A percentile compares a stretch with the other conserved stretches of the same genome.
phyloP scores from a whole-genome alignment of 2,329 filamentous ascomycete genomes.

The Aureobasidium namibiae region DNA sequence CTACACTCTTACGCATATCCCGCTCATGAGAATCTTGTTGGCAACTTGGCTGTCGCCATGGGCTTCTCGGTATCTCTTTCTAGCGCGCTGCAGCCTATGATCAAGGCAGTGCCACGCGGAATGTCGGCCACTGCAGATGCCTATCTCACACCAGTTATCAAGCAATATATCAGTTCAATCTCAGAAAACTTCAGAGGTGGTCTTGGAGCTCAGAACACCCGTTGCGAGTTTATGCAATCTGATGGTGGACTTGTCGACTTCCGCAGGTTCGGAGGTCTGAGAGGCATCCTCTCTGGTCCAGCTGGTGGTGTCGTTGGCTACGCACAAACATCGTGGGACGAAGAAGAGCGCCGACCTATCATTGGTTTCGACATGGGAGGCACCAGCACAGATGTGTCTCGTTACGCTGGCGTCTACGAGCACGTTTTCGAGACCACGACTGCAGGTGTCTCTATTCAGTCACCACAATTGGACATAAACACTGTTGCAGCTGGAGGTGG shows the following conservation, averaged over 20 bases:
- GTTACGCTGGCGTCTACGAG: conserved; percentile 27
- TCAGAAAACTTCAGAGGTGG: conserved; percentile 15
- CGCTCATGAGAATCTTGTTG: conserved; percentile 23
- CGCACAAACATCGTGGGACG: conserved; percentile 26
- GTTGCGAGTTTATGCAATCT: conserved; percentile 29
- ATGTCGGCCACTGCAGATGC: conserved; percentile 17
- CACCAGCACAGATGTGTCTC: conserved; percentile 26
- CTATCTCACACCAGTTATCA: conserved; percentile 16
- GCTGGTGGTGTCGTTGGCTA: conserved; percentile 30
- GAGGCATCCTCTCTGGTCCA: conserved; percentile 27
- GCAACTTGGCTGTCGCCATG: conserved; percentile 22
- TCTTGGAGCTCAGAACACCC: conserved; percentile 19
- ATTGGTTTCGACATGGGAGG: conserved; percentile 25
- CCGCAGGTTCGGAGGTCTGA: conserved; percentile 24
- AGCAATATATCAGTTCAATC: conserved; percentile 16
- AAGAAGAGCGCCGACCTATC: conserved; percentile 49
- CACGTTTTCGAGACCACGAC: conserved; percentile 27
- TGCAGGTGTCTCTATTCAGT: conserved; percentile 24
- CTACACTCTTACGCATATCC: conserved; percentile 28
- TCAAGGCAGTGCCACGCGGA: conserved; percentile 16
- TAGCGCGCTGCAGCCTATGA: conserved; percentile 20
- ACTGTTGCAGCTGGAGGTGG: conserved; percentile 41
- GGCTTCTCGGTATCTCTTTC: conserved; percentile 26
- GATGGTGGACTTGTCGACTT: conserved; percentile 26
- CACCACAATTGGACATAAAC: conserved; percentile 26